Evolutionary conservation across 2,329 filamentous ascomycete species (phyloP), one percentile per base, ranked within the genome.

Genomic region (Graphium sp.): DNA sequence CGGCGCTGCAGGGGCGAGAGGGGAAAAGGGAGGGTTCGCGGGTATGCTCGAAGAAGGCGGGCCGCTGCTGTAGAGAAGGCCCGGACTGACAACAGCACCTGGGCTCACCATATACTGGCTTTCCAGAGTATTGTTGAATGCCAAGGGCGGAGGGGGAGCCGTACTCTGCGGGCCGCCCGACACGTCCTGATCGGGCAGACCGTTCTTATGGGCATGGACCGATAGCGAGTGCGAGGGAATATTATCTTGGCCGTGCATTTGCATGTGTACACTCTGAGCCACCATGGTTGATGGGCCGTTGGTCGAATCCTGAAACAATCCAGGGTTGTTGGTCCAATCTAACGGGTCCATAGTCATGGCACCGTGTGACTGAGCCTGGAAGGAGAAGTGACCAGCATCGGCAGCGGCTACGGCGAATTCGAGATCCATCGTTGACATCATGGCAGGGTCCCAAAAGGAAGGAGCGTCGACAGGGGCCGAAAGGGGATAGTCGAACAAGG

Each of bases 401-500:
- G 30, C 25, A 10, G 50, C 52, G 13, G 58, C 47, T 12, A 52
- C 46, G 26, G 52, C 48, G 34, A 73, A 74, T 39, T 74, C 68
- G 30, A 75, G 48, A 32, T 73, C 67, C 63, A 75, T 71, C 15
- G 52, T 57, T 22, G 44, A 46, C 57, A 73, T 63, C 19, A 49
- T 41, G 29, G 62, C 58, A 4, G 58, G 51, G 34, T 71, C 66
- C 71, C 70, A 75, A 36, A 72, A 74, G 21, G 58, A 64, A 3
- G 53, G 47, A 4, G 55, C 55, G 3, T 56, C 55, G 18, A 58
- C 57, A 13, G 67, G 61, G 3, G 64, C 66, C n/a, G 69, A 66
- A 46, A 74, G 54, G 17, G 69, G 64, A 41, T 69, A 72, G 16
- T 55, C 55, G 42, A 73, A 74, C 46, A 74, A 55, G 38, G 74